Base-by-base conservation (phyloP, 2,329 filamentous ascomycete genomes). In the Stagonosporopsis rhizophila region DNA sequence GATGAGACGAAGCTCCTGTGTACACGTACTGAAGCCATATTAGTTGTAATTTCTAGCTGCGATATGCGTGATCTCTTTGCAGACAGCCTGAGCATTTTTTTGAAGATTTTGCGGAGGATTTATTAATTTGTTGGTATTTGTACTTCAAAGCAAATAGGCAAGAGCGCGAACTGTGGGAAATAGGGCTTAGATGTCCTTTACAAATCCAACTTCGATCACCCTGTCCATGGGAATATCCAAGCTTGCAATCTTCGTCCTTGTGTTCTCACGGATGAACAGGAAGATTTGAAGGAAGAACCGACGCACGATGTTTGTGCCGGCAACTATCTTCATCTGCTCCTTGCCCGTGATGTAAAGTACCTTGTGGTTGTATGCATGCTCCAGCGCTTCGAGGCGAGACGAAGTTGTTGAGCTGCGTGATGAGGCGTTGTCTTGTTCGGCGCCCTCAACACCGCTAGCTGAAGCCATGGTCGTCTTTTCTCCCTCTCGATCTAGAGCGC, bases 171-270 rank as follows among this genome's bases (percentile, higher is more conserved):
- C 27, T 8, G 2, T 4, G 5, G 4, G 7, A 28, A 32, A 4
- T 14, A 32, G 2, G 15, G 11, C 9, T 64, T 67, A 87, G 50
- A 89, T 85, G 59, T 89, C 85, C 74, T 88, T 89, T 1, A 89
- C 81, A 68, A 89, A 90, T 0, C 88, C 88, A 17, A 90, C 86
- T 75, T 89, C 88, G 17, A 90, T 83, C 44, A 89, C 70, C 44
- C 82, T 80, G 56, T 89, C 86, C 56, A 83, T 81, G 0, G 83
- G 81, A 38, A 89, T 75, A 44, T 82, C 76, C 55, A 89, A 72
- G 63, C 87, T 86, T 14, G 86, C 85, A 73, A 89, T 83, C 78
- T 89, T 90, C 1, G 84, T 82, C 47, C 87, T 76, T 12, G 85
- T 86, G 62, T 89, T 89, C 35, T 90, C 87, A 27, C 87, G 75